Evolutionary conservation across 2,329 filamentous ascomycete genomes (phyloP).

Genomic region (Cladosporium oxysporum): DNA sequence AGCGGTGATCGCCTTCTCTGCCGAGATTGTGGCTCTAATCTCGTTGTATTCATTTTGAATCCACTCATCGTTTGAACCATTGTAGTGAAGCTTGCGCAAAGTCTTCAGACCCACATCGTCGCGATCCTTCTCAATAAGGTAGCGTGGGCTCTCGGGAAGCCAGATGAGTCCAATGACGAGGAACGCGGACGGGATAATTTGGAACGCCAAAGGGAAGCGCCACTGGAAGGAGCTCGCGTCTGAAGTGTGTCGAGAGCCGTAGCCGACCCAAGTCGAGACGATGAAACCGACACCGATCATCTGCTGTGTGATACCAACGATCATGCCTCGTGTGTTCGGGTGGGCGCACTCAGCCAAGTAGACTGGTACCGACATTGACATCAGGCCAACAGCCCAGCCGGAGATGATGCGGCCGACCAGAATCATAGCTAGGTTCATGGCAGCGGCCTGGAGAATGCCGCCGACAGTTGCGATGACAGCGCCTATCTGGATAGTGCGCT

Average conservation of each 20-base stretch:
- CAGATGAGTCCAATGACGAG: conserved; percentile 46
- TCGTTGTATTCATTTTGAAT: conserved; percentile 60
- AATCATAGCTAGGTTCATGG: conserved; percentile 59
- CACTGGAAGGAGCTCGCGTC: conserved; percentile 38
- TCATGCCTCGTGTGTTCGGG: conserved; percentile 58
- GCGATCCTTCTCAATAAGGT: conserved; percentile 33
- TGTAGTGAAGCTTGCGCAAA: conserved; percentile 54
- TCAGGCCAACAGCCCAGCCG: conserved; percentile 59
- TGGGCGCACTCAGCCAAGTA: conserved; percentile 66
- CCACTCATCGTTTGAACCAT: conserved; percentile 55
- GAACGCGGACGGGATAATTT: conserved; percentile 47
- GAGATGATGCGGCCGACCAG: conserved; percentile 61
- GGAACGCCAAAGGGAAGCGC: conserved; percentile 49
- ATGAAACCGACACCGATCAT: conserved; percentile 61
- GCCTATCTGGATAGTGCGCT: conserved; percentile 61
- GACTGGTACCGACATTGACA: conserved; percentile 62
- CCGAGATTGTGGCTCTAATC: conserved; percentile 63
- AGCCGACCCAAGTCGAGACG: conserved; percentile 56
- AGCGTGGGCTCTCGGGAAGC: conserved; percentile 29
- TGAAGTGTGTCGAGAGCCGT: conserved; percentile 45
- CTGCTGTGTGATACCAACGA: conserved; percentile 59
- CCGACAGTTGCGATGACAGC: conserved; percentile 60
- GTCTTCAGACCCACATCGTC: conserved; percentile 26
- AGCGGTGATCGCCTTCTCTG: conserved; percentile 57
- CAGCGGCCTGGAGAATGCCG: conserved; percentile 59